Evolutionary conservation across 2,329 filamentous ascomycete genomes (phyloP).

Genomic region (Lasiodiplodia hormozganensis): DNA sequence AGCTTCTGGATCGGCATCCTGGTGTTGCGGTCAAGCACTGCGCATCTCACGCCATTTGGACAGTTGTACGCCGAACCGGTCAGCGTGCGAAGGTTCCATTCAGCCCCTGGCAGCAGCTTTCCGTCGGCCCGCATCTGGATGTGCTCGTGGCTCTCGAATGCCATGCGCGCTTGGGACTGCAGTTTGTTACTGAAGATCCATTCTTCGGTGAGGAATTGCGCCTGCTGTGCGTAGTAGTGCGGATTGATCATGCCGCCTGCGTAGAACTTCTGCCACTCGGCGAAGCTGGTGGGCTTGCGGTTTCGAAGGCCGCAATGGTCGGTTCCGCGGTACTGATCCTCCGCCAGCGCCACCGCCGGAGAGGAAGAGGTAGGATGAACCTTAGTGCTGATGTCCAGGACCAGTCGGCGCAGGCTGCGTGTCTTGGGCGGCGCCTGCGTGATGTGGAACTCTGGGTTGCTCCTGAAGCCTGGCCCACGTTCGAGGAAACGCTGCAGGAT

Average conservation of each 20-base stretch:
- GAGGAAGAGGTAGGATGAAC: not conserved
- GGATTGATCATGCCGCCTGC: constrained; percentile 5
- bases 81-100: constrained; percentile 17
- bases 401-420: constrained; percentile 9
- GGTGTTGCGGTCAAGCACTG: constrained; percentile 17
- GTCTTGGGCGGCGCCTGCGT: constrained; percentile 19
- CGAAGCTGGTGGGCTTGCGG: not conserved
- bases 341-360: not conserved
- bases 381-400: not conserved
- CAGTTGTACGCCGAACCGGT: constrained; percentile 12
- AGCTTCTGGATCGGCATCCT: not conserved
- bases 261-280: constrained; percentile 8
- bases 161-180: constrained; percentile 8
- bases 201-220: not conserved
- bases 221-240: not conserved
- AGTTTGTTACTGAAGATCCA: constrained; percentile 13
- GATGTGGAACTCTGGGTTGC: constrained; percentile 4
- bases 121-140: constrained; percentile 18
- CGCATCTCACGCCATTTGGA: not conserved
- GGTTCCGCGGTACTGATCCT: not conserved
- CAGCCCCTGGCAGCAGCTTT: not conserved
- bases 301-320: not conserved
- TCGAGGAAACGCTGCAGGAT: constrained; percentile 23
- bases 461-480: constrained; percentile 22
- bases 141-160: constrained; percentile 6